Conservation (phyloP, 805 yeast species). For the Barnettozyma sp. region DNA sequence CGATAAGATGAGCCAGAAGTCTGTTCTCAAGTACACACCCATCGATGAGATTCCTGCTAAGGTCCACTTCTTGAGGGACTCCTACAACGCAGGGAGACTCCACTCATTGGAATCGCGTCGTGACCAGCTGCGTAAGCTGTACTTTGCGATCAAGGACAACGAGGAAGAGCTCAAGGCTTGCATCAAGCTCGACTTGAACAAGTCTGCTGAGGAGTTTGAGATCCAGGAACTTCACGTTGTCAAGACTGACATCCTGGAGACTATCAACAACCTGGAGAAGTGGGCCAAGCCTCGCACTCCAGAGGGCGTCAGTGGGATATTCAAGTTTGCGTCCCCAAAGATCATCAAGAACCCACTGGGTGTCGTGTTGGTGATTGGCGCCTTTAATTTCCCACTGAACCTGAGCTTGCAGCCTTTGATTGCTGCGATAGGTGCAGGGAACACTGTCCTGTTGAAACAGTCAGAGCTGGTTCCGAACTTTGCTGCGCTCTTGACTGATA, state of each 20-base stretch:
- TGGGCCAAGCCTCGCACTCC: slow-evolving; percentile 51
- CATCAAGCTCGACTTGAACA: slow-evolving; percentile 57
- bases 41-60: slow-evolving; percentile 8
- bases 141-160: slow-evolving; percentile 55
- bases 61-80: slow-evolving; percentile 3
- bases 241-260: slow-evolving; percentile 48
- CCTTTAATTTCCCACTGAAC: slow-evolving; percentile 74
- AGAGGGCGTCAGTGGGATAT: slow-evolving; percentile 12
- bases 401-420: slow-evolving; percentile 59
- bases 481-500: slow-evolving; percentile 45
- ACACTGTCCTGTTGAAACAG: slow-evolving; percentile 47
- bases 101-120: slow-evolving; percentile 49
- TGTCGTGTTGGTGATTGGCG: slow-evolving; percentile 62
- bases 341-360: slow-evolving; percentile 44
- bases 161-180: slow-evolving; percentile 50
- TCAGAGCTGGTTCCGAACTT: slow-evolving; percentile 63
- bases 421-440: slow-evolving; percentile 84
- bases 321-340: slow-evolving; percentile 15
- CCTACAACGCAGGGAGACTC: slow-evolving; percentile 39
- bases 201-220: slow-evolving; percentile 55
- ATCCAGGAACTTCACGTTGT: slow-evolving; percentile 48
- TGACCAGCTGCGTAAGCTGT: slow-evolving; percentile 59
- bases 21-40: slow-evolving; percentile 4
- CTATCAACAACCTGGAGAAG: slow-evolving; percentile 50
- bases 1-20: slow-evolving; percentile 2